phyloP scores from a whole-genome alignment of 768 basidiomycete species.

The Scleroderma citrinum region DNA sequence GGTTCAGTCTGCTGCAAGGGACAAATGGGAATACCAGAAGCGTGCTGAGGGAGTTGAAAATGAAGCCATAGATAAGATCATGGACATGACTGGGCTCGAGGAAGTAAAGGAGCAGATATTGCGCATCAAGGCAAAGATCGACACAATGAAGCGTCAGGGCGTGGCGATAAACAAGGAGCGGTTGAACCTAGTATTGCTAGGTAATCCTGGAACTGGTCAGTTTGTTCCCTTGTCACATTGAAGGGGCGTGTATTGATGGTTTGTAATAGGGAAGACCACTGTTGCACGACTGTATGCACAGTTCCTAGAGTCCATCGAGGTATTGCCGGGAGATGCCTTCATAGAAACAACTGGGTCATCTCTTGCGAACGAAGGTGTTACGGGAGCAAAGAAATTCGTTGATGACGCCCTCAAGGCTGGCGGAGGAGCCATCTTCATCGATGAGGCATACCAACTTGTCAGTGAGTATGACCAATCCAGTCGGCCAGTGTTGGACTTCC shows the following conservation, averaged over 20 bases:
- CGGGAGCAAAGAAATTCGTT: conserved; percentile 44
- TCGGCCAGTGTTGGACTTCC: conserved; percentile 57
- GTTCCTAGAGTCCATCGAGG: conserved; percentile 50
- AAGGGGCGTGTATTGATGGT: not conserved
- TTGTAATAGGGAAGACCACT: conserved; percentile 56
- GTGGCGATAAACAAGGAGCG: conserved; percentile 48
- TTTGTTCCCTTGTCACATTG: not conserved
- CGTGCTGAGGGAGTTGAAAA: conserved; percentile 45
- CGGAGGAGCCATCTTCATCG: conserved; percentile 63
- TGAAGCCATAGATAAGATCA: conserved; percentile 52
- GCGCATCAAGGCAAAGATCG: conserved; percentile 54
- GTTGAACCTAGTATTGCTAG: conserved; percentile 58
- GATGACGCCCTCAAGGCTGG: conserved; percentile 43
- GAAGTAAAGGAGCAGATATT: conserved; percentile 57
- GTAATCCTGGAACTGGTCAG: conserved; percentile 72
- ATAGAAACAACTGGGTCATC: conserved; percentile 59
- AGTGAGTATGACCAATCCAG: conserved; percentile 44
- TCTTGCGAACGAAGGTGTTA: conserved; percentile 52
- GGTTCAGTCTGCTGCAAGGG: conserved; percentile 33
- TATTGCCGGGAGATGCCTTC: conserved; percentile 49
- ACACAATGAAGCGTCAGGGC: conserved; percentile 47
- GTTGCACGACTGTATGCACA: conserved; percentile 60
- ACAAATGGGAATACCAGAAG: conserved; percentile 58
- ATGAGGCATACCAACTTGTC: conserved; percentile 67
- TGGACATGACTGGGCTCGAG: conserved; percentile 67